Evolutionary conservation across 495 filamentous ascomycete species (phyloP).

Genomic region (Parathielavia appendiculata): DNA sequence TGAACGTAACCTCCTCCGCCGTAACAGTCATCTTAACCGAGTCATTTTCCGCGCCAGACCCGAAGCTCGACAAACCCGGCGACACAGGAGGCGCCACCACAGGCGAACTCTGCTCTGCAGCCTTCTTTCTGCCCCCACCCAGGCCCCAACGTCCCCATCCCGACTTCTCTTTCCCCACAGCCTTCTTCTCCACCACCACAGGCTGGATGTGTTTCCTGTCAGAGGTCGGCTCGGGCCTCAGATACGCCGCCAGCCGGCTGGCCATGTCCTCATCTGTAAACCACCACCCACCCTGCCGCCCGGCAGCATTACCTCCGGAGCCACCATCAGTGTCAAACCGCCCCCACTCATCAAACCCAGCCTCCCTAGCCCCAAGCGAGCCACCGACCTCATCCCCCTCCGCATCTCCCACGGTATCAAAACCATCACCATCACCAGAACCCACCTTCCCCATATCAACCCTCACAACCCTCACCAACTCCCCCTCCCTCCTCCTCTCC

Average conservation of each 20-base stretch:
- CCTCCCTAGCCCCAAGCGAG: constrained; percentile 9
- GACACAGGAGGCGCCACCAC: constrained; percentile 9
- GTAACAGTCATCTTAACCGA: constrained; percentile 37
- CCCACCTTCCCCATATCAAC: constrained; percentile 31
- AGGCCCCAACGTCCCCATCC: constrained; percentile 12
- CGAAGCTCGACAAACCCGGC: not conserved
- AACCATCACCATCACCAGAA: constrained; percentile 20
- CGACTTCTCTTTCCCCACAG: constrained; percentile 8
- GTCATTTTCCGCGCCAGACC: constrained; percentile 11
- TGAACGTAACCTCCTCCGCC: constrained; percentile 49
- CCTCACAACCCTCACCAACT: constrained; percentile 32
- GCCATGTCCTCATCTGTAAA: constrained; percentile 48
- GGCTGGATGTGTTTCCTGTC: constrained; percentile 27
- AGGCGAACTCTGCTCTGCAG: not conserved
- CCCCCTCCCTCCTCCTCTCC: constrained; percentile 36
- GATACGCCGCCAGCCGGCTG: constrained; percentile 37
- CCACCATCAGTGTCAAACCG: constrained; percentile 28
- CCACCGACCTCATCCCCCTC: constrained; percentile 15
- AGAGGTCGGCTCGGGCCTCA: constrained; percentile 36
- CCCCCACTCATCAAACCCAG: constrained; percentile 40
- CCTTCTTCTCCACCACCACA: constrained; percentile 25
- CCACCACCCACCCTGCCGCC: constrained; percentile 25
- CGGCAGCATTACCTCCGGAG: not conserved
- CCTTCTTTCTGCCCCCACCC: constrained; percentile 16
- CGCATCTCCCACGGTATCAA: not conserved